Conservation (phyloP, 352 stramenopile genomes). For the Phytophthora multivora region DNA sequence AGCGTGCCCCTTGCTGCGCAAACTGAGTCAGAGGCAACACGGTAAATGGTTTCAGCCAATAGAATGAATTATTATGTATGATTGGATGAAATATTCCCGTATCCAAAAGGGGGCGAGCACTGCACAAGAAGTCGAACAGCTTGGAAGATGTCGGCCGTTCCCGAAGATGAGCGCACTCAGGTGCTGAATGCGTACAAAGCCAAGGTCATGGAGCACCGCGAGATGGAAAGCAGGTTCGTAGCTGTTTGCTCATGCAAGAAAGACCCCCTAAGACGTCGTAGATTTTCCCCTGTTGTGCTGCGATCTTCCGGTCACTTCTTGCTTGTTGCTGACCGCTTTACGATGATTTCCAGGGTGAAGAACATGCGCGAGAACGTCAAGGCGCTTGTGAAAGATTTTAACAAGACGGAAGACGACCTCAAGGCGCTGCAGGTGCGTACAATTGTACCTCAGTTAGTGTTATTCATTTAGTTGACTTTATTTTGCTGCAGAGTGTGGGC, state of each 20-base stretch:
- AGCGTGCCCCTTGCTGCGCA: constrained; percentile 2
- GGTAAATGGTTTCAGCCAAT: constrained; percentile 25
- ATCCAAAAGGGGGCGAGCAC: constrained; percentile 32
- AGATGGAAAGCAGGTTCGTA: constrained; percentile 94
- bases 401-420: constrained; percentile 99
- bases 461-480: constrained; percentile 3
- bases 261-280: background rate
- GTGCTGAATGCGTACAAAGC: constrained; percentile 95
- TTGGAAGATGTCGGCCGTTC: constrained; percentile 57
- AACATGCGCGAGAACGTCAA: constrained; percentile 97
- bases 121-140: constrained; percentile 5
- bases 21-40: constrained; percentile 4
- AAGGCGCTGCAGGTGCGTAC: constrained; percentile 87
- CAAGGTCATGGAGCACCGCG: constrained; percentile 97
- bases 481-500: constrained; percentile 91
- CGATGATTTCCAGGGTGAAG: constrained; percentile 86
- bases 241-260: constrained; percentile 4
- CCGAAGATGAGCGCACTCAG: constrained; percentile 91
- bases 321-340: constrained; percentile 6
- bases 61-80: background rate
- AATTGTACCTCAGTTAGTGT: background rate
- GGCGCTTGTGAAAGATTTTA: constrained; percentile 95
- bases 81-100: constrained; percentile 23
- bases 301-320: constrained; percentile 19
- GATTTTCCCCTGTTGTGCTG: background rate